Percentiles rank a stretch among this genome's conserved stretches.
Evolutionary conservation across 2,329 filamentous ascomycete species (phyloP).

Genomic region (Cladosporium austrohemisphaericum): DNA sequence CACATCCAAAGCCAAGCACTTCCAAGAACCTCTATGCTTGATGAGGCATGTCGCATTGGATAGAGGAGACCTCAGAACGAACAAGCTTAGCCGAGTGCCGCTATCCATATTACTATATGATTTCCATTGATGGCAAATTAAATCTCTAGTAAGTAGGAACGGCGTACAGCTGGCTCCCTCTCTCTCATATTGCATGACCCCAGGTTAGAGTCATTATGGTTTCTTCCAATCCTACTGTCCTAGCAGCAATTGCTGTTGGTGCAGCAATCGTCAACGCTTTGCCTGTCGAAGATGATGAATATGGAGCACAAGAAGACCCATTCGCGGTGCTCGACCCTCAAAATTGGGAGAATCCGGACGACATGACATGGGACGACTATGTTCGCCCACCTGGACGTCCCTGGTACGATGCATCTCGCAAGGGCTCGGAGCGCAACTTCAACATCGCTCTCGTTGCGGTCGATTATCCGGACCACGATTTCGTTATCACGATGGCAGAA

Average conservation of each 20-base stretch:
- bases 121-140: neutral
- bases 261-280: neutral
- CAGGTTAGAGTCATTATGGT: neutral
- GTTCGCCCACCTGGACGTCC: constrained; percentile 45
- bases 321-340: constrained; percentile 52
- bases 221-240: neutral
- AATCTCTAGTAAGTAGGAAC: neutral
- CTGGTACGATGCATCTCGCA: constrained; percentile 46
- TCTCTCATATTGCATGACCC: neutral
- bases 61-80: neutral
- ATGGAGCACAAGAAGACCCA: constrained; percentile 30
- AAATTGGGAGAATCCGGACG: constrained; percentile 52
- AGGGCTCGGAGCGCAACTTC: constrained; percentile 50
- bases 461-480: constrained; percentile 50
- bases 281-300: neutral
- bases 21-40: constrained; percentile 12
- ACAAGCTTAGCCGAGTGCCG: neutral
- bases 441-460: constrained; percentile 54
- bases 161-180: neutral
- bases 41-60: constrained; percentile 13
- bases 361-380: constrained; percentile 52
- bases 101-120: neutral
- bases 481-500: constrained; percentile 46
- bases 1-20: constrained; percentile 9
- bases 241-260: constrained; percentile 6